Evolutionary conservation across 2,329 filamentous ascomycete genomes (phyloP), one percentile per base, ranked within the genome.

Genomic region (Lojkania enalia): DNA sequence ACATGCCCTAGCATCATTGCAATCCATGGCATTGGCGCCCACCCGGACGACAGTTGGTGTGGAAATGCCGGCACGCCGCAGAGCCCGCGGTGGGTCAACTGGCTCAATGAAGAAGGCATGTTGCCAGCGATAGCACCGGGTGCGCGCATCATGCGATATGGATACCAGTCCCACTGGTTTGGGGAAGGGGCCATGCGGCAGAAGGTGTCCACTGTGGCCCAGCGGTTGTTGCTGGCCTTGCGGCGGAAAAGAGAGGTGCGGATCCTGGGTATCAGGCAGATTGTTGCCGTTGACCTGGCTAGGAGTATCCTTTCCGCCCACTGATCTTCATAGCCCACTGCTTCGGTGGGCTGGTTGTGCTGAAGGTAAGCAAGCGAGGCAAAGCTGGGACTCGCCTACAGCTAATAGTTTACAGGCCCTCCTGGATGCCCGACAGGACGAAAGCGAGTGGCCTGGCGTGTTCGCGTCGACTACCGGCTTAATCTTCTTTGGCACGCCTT

Each of bases 41-140:
- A 63, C 40, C 58, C 58, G 12, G 58, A 63, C 35, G 49, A 64
- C 31, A 62, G 25, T 44, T 64, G 58, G 60, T 58, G 54, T 50
- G 62, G 55, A 46, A 63, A 63, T 50, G 44, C 46, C 32, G 54
- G 52, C 44, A 56, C 55, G 4, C 33, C 27, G 14, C 47, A 55
- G 31, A 49, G 20, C 25, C 43, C 48, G 40, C 39, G 27, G 18
- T 56, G 44, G 49, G 42, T 58, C 44, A 61, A 65, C 54, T 64
- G 55, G 61, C 55, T 64, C 20, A 27, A 42, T 2, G 48, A 55
- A 23, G 46, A 57, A 38, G 32, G 41, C 33, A 63, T 60, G 54
- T 44, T 64, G 15, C 57, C 52, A 35, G 48, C 51, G 1, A 37
- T 54, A 29, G 55, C 49, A 12, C 50, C 56, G 2, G 38, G 58